Evolutionary conservation across 192 early-diverging fungal species (phyloP), one percentile per base, ranked within the genome.

Genomic region (Rhizophagus prolifer): DNA sequence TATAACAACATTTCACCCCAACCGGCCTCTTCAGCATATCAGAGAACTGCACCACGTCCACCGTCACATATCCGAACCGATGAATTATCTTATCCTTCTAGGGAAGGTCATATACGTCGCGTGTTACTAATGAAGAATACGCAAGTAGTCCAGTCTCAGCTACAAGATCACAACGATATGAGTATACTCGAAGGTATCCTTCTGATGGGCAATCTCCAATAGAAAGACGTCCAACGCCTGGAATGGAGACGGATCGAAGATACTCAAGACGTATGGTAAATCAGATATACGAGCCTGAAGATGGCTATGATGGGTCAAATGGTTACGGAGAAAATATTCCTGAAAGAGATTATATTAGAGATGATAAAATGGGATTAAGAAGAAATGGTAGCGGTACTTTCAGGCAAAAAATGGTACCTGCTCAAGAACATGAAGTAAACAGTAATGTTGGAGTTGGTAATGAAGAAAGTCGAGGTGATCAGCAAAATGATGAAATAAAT

Each of bases 21-120:
- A 23, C 34, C 34, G 21, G n/a, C 19, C 9, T 34, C 34, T 23
- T 19, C 65, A 44, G 21, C 34, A 19, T 41, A 67, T 41, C 65
- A 67, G 36, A 34, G 65, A 67, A n/a, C 65, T n/a, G 10, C 31
- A 23, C 25, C 65, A n/a, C 65, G 65, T 67, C 65, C 65, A 41
- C 3, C 38, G 10, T 25, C 65, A 10, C 9, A n/a, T 67, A 36
- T 38, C 19, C 38, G 65, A 41, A 67, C 65, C 4, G 65, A 67
- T n/a, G 65, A 36, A 36, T 19, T 28, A 67, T 9, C 65, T 31
- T n/a, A 67, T 67, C 4, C 65, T 23, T 16, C 16, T 38, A 38
- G 6, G 65, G 65, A 38, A 31, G 38, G 19, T 67, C 65, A n/a
- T 31, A 31, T 65, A 16, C 28, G 31, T 38, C 36, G 7, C 65